Conservation (phyloP, 164 flowering plant species). For the Pachysandra terminalis region DNA sequence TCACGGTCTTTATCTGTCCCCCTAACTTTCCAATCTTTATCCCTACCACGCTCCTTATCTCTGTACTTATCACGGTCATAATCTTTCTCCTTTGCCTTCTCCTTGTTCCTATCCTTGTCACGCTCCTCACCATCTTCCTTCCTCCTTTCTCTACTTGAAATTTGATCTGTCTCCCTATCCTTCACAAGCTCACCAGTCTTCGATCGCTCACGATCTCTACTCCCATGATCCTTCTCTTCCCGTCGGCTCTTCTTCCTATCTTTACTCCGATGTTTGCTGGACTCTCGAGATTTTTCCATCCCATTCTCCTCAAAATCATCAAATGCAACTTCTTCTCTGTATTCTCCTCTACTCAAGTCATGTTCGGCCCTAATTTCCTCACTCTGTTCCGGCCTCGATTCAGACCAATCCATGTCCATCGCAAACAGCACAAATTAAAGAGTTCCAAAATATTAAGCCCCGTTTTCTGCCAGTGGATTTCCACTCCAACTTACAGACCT, state of each 20-base stretch:
- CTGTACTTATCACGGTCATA: slow-evolving; percentile 34
- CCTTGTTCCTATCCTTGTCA: slow-evolving; percentile 33
- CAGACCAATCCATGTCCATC: slow-evolving; percentile 7
- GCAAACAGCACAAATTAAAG: neutral
- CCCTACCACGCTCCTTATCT: slow-evolving; percentile 44
- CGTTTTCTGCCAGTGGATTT: too few relatives aligned
- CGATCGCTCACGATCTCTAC: slow-evolving; percentile 42
- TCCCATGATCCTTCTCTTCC: slow-evolving; percentile 56
- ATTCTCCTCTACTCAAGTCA: neutral
- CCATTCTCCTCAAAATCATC: slow-evolving; percentile 30
- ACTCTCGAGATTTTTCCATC: slow-evolving; percentile 27
- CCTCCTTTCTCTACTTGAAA: slow-evolving; percentile 36
- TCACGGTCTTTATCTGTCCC: slow-evolving; percentile 22
- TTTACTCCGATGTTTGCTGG: slow-evolving; percentile 44
- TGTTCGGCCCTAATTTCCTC: neutral
- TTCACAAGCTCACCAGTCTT: slow-evolving; percentile 28
- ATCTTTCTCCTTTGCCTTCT: slow-evolving; percentile 37
- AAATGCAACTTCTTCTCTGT: slow-evolving; percentile 23
- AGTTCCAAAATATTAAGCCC: too few relatives aligned
- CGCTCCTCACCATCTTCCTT: slow-evolving; percentile 50
- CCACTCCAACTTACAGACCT: too few relatives aligned
- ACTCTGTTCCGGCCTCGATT: slow-evolving; percentile 2
- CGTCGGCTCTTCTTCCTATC: slow-evolving; percentile 53
- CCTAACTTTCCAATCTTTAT: slow-evolving; percentile 28
- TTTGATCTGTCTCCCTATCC: slow-evolving; percentile 35